These are phyloP conservation scores for Salix brachista DNA, from an alignment of 345 rosid genomes.

Conservation along the genomic window DNA sequence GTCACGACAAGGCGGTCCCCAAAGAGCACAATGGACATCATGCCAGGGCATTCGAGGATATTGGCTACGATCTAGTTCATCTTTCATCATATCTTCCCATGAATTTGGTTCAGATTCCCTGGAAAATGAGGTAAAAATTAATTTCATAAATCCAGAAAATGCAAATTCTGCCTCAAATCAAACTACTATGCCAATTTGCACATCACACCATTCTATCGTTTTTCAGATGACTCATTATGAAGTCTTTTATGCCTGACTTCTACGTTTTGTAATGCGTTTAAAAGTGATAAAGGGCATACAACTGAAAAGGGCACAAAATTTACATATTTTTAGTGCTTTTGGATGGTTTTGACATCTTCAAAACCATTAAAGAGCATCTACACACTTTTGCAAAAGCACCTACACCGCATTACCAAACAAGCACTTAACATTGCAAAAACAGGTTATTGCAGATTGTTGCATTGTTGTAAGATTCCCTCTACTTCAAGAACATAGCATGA, in stretches of 20 bases:
- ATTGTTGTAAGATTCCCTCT: background rate
- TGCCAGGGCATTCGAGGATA: slow-evolving; percentile 99
- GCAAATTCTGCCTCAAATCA: slow-evolving; percentile 4
- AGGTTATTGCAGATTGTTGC: background rate
- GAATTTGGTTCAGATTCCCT: slow-evolving; percentile 99
- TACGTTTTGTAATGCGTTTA: background rate
- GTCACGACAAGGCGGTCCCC: slow-evolving; percentile 99
- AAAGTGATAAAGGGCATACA: background rate
- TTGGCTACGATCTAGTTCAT: slow-evolving; percentile 83
- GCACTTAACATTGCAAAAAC: background rate
- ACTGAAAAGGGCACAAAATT: background rate
- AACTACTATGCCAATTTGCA: background rate
- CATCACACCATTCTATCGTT: background rate
- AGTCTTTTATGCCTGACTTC: background rate
- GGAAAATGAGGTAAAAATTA: slow-evolving; percentile 9
- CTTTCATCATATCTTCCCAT: slow-evolving; percentile 96
- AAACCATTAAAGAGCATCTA: background rate
- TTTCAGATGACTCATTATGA: background rate
- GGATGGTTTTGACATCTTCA: background rate
- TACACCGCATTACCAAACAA: background rate
- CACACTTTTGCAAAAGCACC: background rate
- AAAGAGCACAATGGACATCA: slow-evolving; percentile 97
- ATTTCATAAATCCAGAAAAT: background rate
- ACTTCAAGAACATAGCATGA: background rate
- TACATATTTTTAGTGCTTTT: background rate